These are phyloP conservation scores for Coix lacrymajobi DNA, from an alignment of 176 grass and related monocot species.

Conservation along the genomic window DNA sequence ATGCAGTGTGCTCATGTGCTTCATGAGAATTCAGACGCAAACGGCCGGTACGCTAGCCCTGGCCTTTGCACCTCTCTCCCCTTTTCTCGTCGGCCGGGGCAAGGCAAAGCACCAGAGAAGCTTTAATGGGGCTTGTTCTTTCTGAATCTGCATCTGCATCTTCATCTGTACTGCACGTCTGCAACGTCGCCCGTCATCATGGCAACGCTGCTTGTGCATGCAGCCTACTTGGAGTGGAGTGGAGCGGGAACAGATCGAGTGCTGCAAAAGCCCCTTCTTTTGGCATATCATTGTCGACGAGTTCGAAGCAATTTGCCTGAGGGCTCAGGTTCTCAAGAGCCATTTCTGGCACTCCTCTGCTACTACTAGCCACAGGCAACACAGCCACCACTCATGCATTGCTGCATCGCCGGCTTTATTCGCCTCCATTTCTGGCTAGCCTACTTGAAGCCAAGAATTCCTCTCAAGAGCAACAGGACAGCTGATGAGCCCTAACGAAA, in stretches of 20 bases:
- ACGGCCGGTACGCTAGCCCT: not conserved
- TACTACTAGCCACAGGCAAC: not conserved
- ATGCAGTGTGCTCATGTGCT: not conserved
- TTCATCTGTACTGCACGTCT: not conserved
- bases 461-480: not conserved
- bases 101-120: conserved; percentile 23
- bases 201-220: conserved; percentile 16
- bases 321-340: conserved; percentile 23
- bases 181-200: conserved; percentile 29
- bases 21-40: conserved; percentile 25
- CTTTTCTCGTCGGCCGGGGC: conserved; percentile 20
- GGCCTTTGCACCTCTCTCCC: not conserved
- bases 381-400: not conserved
- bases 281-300: conserved; percentile 39
- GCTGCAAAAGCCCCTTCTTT: conserved; percentile 53
- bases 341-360: conserved; percentile 28
- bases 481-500: not conserved
- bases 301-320: conserved; percentile 25
- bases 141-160: not conserved
- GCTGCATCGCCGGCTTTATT: not conserved
- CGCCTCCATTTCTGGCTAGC: not conserved
- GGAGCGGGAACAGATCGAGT: conserved; percentile 18
- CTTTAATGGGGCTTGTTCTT: conserved; percentile 43
- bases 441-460: not conserved
- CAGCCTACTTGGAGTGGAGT: too few species aligned